These are phyloP conservation scores for Colletotrichum spinosum DNA, from an alignment of 2,329 filamentous ascomycete genomes.

Conservation along the genomic window DNA sequence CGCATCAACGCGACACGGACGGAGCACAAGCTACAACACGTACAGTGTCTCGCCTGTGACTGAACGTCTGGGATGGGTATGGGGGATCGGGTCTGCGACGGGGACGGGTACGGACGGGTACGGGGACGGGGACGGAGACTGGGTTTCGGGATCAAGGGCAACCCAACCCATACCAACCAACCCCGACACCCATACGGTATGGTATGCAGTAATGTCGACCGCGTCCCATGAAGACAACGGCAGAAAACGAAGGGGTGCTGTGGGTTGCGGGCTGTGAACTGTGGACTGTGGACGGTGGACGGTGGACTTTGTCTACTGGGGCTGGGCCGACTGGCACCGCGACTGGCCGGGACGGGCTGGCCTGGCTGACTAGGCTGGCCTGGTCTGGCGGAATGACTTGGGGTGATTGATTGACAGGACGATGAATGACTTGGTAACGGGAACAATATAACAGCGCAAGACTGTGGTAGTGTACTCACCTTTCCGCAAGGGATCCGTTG, in stretches of 20 bases:
- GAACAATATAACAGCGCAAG: neutral
- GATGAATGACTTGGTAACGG: neutral
- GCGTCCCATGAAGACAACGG: too few species aligned
- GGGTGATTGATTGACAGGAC: conserved; percentile 13
- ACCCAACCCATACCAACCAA: neutral
- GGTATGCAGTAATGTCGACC: too few species aligned
- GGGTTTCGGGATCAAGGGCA: too few species aligned
- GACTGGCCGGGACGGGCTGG: conserved; percentile 1
- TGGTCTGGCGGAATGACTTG: conserved; percentile 21
- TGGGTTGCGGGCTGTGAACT: conserved; percentile 2
- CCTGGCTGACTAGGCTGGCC: conserved; percentile 8
- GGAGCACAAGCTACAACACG: too few species aligned
- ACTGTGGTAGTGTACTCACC: conserved; percentile 46
- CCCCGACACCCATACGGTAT: neutral
- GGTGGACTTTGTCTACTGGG: neutral
- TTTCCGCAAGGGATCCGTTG: conserved; percentile 49
- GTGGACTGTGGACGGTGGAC: conserved; percentile 1
- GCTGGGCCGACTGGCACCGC: conserved; percentile 3
- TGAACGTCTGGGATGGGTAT: too few species aligned
- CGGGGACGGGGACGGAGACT: too few species aligned
- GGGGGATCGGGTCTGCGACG: too few species aligned
- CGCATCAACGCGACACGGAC: too few species aligned
- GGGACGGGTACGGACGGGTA: too few species aligned
- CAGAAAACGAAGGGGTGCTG: neutral
- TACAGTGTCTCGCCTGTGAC: too few species aligned